Base-by-base conservation (phyloP, 331 rosid genomes). In the Arachis monticola region DNA sequence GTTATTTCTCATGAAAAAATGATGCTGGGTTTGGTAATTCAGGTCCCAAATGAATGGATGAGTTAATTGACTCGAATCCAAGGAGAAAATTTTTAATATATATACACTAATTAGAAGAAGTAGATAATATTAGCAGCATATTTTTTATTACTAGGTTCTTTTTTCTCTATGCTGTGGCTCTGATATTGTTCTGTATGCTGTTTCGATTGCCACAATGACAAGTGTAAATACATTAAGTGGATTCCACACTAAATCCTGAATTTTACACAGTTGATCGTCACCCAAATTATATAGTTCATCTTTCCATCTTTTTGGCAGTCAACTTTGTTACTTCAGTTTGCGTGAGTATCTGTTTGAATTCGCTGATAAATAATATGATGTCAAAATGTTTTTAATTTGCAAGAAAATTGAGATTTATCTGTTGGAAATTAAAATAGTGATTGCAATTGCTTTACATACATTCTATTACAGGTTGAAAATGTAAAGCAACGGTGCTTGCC, bases 401-500 rank as follows among this genome's bases (percentile, higher is more conserved):
- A 10, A 64, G 64, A 57, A 52, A 71, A 14, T 46, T 55, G 13
- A 41, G 40, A 38, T 45, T n/a, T 67, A 60, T 76, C 32, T 38
- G 41, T 38, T 38, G 42, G 38, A 51, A 67, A 63, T 68, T n/a
- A 72, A 64, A 68, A 30, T 56, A 51, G 62, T 81, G 56, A 63
- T 72, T 74, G 30, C 5, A 44, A 38, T 83, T 69, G 57, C 72
- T 67, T 80, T 51, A 11, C 41, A 40, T 70, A 42, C 64, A 42
- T 64, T 55, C 4, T 13, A 68, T 74, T 64, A 48, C 91, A 94
- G 97, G 99, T 94, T 72, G 99, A 94, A 83, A 94, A 94, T 85
- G 97, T 92, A 60, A 94, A 94, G 88, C 96, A 94, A 75, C 97
- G 93, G 32, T 94, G 97, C 83, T 80, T 94, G 92, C 97, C 99